Evolutionary conservation across 495 filamentous ascomycete species (phyloP).

Genomic region (Rostrohypoxylon terebratum): DNA sequence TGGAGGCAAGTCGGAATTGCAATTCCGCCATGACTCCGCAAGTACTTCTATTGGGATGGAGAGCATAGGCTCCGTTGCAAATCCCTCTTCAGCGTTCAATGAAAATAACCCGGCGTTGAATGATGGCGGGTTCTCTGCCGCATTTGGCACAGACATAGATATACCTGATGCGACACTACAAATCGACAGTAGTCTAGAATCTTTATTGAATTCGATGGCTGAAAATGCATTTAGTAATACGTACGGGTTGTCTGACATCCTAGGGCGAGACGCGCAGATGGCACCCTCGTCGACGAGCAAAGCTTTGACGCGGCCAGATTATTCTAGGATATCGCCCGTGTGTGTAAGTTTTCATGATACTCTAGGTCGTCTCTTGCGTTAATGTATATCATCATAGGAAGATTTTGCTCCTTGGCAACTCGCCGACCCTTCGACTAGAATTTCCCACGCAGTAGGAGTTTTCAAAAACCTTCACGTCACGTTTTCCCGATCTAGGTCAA

Average conservation of each 20-base stretch:
- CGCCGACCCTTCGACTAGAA: slow-evolving; percentile 47
- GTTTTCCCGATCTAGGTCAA: slow-evolving; percentile 46
- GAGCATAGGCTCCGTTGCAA: slow-evolving; percentile 13
- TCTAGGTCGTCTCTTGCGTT: background rate
- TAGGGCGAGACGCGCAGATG: slow-evolving; percentile 9
- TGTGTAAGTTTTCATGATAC: slow-evolving; percentile 40
- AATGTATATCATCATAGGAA: slow-evolving; percentile 36
- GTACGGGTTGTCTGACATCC: background rate
- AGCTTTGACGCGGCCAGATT: slow-evolving; percentile 24
- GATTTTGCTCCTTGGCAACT: slow-evolving; percentile 52
- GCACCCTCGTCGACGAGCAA: slow-evolving; percentile 12
- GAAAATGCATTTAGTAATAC: slow-evolving; percentile 3
- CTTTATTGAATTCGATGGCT: slow-evolving; percentile 21
- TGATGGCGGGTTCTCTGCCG: background rate
- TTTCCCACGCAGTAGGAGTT: slow-evolving; percentile 44
- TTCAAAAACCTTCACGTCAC: slow-evolving; percentile 44
- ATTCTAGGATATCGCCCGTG: slow-evolving; percentile 43
- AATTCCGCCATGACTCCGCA: slow-evolving; percentile 18
- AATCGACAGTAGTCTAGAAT: slow-evolving; percentile 25
- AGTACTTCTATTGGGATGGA: slow-evolving; percentile 5
- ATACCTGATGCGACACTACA: slow-evolving; percentile 13
- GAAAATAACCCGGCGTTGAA: slow-evolving; percentile 3
- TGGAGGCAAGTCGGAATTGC: slow-evolving; percentile 18
- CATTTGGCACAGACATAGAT: slow-evolving; percentile 5
- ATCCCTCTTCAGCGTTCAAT: slow-evolving; percentile 1